A percentile compares a stretch with the other conserved stretches of the same genome.
These are phyloP conservation scores for Ormosia emarginata DNA, from an alignment of 306 rosid genomes.

Conservation along the genomic window DNA sequence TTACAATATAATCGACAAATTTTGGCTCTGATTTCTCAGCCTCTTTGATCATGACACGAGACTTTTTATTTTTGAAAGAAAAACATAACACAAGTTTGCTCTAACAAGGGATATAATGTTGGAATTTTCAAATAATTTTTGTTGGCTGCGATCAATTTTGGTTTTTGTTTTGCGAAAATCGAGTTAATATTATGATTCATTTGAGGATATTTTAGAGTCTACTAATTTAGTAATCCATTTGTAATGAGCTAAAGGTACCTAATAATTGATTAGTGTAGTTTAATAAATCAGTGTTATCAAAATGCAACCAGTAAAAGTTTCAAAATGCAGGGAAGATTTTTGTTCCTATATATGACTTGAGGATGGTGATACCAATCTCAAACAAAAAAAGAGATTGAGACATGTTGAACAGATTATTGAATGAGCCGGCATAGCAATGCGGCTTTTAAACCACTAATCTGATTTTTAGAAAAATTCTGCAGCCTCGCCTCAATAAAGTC, in stretches of 20 bases:
- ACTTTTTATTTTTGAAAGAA: neutral
- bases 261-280: no score
- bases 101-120: neutral
- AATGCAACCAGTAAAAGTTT: neutral
- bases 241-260: no score
- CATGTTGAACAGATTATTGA: neutral
- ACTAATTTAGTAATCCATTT: no score
- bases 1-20: constrained; percentile 3
- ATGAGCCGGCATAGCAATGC: no score
- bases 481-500: neutral
- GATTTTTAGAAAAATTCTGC: neutral
- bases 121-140: no score
- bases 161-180: no score
- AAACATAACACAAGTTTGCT: neutral
- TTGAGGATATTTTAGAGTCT: no score
- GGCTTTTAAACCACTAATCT: neutral
- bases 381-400: neutral
- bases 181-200: no score
- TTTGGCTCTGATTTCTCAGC: constrained; percentile 7
- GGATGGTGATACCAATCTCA: neutral
- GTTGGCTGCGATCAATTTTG: no score
- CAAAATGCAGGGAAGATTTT: neutral
- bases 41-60: neutral
- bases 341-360: neutral
- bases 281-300: neutral